A percentile compares a stretch with the other conserved stretches of the same genome.
These are phyloP conservation scores for Septoria linicola DNA, from an alignment of 2,329 filamentous ascomycete species.

Conservation along the genomic window DNA sequence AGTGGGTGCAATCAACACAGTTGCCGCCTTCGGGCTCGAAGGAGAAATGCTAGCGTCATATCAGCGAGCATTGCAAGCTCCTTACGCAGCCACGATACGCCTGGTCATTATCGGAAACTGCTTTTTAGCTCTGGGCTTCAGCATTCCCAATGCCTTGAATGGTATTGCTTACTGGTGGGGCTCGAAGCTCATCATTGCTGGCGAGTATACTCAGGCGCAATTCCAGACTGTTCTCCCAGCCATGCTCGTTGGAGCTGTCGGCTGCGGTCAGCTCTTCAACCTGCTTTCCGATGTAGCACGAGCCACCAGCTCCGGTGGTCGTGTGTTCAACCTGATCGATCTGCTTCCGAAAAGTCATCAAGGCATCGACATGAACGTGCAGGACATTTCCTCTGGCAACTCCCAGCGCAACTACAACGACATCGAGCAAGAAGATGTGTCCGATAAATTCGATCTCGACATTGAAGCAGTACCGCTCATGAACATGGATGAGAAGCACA, in stretches of 20 bases:
- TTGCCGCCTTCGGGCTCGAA: conserved; percentile 41
- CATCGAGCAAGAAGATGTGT: neutral
- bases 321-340: conserved; percentile 1
- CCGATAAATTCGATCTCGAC: conserved; percentile 1
- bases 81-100: neutral
- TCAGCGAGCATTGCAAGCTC: neutral
- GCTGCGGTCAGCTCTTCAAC: conserved; percentile 72
- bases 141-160: conserved; percentile 61
- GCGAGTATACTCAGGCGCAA: conserved; percentile 62
- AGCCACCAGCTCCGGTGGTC: conserved; percentile 1
- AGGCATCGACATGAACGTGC: neutral
- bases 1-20: conserved; percentile 35
- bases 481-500: conserved; percentile 2
- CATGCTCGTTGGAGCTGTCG: conserved; percentile 69
- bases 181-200: conserved; percentile 65
- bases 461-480: conserved; percentile 1
- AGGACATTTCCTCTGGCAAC: neutral
- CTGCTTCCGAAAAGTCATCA: neutral
- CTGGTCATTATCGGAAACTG: conserved; percentile 14
- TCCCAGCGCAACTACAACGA: neutral
- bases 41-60: conserved; percentile 16
- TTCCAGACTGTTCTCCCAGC: conserved; percentile 73
- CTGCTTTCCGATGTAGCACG: conserved; percentile 40
- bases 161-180: conserved; percentile 81
- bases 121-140: conserved; percentile 58